Evolutionary conservation across 306 rosid species (phyloP), one percentile per base, ranked within the genome.

Genomic region (Vicia faba): DNA sequence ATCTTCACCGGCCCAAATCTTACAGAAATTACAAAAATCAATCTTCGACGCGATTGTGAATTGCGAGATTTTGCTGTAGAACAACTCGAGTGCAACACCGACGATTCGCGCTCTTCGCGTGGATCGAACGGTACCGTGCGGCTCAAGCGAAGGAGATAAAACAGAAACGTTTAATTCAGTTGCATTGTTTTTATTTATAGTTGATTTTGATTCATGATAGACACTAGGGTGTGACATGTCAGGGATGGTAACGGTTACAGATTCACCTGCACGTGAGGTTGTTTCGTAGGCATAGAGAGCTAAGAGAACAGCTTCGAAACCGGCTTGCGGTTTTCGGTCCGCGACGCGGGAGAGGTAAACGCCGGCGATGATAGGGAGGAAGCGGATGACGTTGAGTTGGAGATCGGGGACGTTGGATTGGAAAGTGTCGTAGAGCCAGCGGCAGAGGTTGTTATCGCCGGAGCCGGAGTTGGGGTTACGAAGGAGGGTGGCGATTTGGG

Each of bases 371-470:
- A 73, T 16, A 3, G 98, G 98, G 6, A 89, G 56, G 86, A 82
- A 87, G 60, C 88, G 79, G 63, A 89, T 92, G 80, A 87, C 87
- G 8, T 81, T 51, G 56, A 89, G 91, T 11, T 87, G 90, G 73
- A 89, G 93, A 6, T 73, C 79, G 0, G 83, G 36, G 57, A 83
- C 74, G 13, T 57, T 68, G 7, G 84, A 84, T 70, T 89, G 98
- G 84, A 92, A 87, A 35, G 93, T 78, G 69, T 92, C 96, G 53
- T 89, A 92, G 48, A 92, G 91, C 98, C 98, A 89, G 0, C 91
- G 89, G 51, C 96, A 92, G 59, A 89, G 86, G 48, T 79, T 73
- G 84, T 87, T 84, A 65, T 87, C 86, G 33, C 95, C 88, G 13
- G 88, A 29, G 59, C 96, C 95, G 62, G 96, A 87, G 85, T 80